Base-by-base conservation (phyloP, 495 filamentous ascomycete species). In the Terfezia boudieri region DNA sequence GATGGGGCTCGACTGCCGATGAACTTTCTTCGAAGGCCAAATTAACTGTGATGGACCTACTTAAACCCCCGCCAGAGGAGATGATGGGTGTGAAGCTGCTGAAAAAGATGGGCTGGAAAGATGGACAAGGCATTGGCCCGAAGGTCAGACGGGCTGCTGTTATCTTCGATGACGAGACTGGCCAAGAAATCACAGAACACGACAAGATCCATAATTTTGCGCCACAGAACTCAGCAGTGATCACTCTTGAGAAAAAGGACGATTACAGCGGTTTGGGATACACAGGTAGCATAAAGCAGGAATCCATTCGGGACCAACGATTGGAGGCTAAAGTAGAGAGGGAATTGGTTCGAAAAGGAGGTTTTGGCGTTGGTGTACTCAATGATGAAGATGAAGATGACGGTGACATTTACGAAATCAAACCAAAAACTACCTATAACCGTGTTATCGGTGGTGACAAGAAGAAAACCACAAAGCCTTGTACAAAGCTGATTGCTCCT, bases 381-480 rank as follows among this genome's bases (percentile, higher is more conserved):
- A 98, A 96, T 61, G 90, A 96, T 57, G 93, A 80, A 16, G 89
- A 86, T 4, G 95, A 90, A n/a, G 90, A 96, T 60, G 88, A 96
- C 54, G 90, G 95, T 62, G 92, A 96, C 61, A 84, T 84, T 0
- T 96, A 95, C 68, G 84, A 84, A 49, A 76, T 96, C 20, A 88
- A 90, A 0, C 90, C 90, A 8, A 79, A 79, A 61, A 88, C 93
- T 64, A 84, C 82, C n/a, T 94, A 94, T 66, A 94, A 85, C 60
- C 73, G 78, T 50, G 74, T 79, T 4, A 80, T 96, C 62, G 88
- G 84, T 32, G 82, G 82, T 4, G 83, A 88, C 52, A 92, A 86
- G 65, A 89, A 86, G 71, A 84, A 84, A 60, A 85, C 82, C 60
- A 83, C 78, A 57, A 67, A 69, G 37, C 53, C 60, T 37, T 56